Evolutionary conservation across 176 grass and related monocot species (phyloP).

Genomic region (Triticum monococcum): DNA sequence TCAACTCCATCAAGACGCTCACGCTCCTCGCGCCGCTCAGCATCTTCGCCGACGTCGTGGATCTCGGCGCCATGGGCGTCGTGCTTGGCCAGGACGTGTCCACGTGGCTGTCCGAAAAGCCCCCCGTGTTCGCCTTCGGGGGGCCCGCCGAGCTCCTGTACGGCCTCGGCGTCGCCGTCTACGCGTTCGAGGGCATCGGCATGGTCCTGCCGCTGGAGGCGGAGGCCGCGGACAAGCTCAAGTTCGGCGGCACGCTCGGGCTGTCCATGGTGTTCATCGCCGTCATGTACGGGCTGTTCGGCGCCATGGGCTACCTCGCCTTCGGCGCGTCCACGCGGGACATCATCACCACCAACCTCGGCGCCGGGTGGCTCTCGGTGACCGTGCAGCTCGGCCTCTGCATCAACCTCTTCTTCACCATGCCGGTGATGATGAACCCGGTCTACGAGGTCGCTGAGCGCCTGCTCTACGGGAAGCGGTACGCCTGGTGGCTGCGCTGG

Average conservation of each 20-base stretch:
- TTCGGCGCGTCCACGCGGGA: conserved; percentile 84
- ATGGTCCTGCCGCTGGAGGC: conserved; percentile 90
- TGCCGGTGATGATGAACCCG: conserved; percentile 98
- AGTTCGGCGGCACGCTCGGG: conserved; percentile 67
- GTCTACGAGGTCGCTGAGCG: conserved; percentile 93
- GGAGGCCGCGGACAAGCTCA: conserved; percentile 74
- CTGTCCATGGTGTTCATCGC: conserved; percentile 88
- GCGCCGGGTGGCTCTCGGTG: conserved; percentile 72
- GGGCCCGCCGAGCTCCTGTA: conserved; percentile 68
- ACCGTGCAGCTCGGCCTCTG: conserved; percentile 86
- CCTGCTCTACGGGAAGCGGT: conserved; percentile 64
- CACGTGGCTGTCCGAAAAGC: conserved; percentile 39
- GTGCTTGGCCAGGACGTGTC: conserved; percentile 75
- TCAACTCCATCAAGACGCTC: conserved; percentile 94
- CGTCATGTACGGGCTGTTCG: conserved; percentile 85
- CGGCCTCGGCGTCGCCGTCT: conserved; percentile 88
- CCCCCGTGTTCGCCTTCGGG: conserved; percentile 58
- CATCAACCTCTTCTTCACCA: conserved; percentile 98
- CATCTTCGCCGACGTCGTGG: conserved; percentile 90
- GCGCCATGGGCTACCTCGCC: conserved; percentile 81
- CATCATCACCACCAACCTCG: conserved; percentile 98
- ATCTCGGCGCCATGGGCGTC: conserved; percentile 93
- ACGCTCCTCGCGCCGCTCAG: conserved; percentile 91
- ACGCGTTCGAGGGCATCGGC: conserved; percentile 93
- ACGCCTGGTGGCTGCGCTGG: conserved; percentile 89